These are phyloP conservation scores for Candida albicans DNA, from an alignment of 1,139 yeast genomes.

Conservation along the genomic window DNA sequence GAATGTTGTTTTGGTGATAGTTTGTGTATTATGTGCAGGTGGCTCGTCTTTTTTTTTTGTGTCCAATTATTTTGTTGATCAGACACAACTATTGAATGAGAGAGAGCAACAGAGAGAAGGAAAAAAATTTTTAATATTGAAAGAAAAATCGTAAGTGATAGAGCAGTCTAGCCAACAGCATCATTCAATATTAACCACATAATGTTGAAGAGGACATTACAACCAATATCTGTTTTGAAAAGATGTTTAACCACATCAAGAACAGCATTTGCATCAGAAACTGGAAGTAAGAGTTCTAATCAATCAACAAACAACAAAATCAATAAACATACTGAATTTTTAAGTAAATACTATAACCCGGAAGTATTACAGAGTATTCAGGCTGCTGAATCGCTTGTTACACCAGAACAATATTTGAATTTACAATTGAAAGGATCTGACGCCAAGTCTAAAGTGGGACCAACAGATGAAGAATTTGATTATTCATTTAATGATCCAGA, in stretches of 20 bases:
- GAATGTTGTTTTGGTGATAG: background rate
- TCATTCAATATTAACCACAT: background rate
- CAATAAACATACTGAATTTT: slow-evolving; percentile 54
- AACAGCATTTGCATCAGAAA: background rate
- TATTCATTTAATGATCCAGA: slow-evolving; percentile 40
- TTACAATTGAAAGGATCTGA: slow-evolving; percentile 33
- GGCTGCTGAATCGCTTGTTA: slow-evolving; percentile 72
- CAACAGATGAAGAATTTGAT: slow-evolving; percentile 27
- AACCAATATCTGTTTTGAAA: slow-evolving; percentile 8
- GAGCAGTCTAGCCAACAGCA: background rate
- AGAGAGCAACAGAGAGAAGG: no score
- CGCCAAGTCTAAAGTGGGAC: slow-evolving; percentile 35
- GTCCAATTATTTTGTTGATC: background rate
- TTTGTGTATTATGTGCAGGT: background rate
- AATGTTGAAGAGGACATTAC: slow-evolving; percentile 9
- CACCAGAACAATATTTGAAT: slow-evolving; percentile 55
- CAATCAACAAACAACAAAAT: slow-evolving; percentile 16
- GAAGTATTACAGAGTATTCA: slow-evolving; percentile 77
- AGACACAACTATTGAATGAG: background rate
- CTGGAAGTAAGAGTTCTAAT: background rate
- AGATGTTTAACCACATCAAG: slow-evolving; percentile 9
- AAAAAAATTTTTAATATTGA: background rate
- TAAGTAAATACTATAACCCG: slow-evolving; percentile 72
- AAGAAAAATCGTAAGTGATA: background rate
- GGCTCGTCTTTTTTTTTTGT: no score